Conservation (phyloP, 495 filamentous ascomycete genomes). For the Margaritispora aquatica region DNA sequence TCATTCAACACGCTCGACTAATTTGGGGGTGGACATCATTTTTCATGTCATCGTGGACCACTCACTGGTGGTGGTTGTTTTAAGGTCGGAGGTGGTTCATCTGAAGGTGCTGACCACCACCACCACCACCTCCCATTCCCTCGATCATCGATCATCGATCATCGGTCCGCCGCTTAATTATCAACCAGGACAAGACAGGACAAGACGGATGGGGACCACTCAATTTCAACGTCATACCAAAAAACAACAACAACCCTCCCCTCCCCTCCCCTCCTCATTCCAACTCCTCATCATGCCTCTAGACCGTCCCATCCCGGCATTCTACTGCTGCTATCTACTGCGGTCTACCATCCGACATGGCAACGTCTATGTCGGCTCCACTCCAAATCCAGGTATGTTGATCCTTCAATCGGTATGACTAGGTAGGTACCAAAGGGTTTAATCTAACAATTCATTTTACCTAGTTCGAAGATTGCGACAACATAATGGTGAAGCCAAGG, state of each 20-base stretch:
- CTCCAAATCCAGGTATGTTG: constrained; percentile 60
- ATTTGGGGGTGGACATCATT: too few species aligned
- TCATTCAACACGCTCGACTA: too few species aligned
- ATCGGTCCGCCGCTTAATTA: not conserved
- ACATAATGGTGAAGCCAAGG: constrained; percentile 76
- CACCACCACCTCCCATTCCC: too few species aligned
- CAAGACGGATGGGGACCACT: too few species aligned
- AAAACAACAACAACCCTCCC: not conserved
- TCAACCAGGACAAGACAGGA: too few species aligned
- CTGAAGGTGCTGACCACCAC: not conserved
- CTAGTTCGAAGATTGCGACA: constrained; percentile 65
- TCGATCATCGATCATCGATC: too few species aligned
- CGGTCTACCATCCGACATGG: constrained; percentile 63
- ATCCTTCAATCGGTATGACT: too few species aligned
- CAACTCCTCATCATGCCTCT: constrained; percentile 17
- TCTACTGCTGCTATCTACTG: constrained; percentile 71
- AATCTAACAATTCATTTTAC: constrained; percentile 2
- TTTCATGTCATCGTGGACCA: too few species aligned
- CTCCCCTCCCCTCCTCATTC: not conserved
- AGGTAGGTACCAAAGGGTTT: not conserved
- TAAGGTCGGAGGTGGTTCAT: constrained; percentile 1
- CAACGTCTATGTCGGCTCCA: constrained; percentile 82
- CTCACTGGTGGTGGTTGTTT: too few species aligned
- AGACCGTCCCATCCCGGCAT: constrained; percentile 41
- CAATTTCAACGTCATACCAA: not conserved